Evolutionary conservation across 805 yeast species (phyloP).

Genomic region (Naumovozyma castellii): DNA sequence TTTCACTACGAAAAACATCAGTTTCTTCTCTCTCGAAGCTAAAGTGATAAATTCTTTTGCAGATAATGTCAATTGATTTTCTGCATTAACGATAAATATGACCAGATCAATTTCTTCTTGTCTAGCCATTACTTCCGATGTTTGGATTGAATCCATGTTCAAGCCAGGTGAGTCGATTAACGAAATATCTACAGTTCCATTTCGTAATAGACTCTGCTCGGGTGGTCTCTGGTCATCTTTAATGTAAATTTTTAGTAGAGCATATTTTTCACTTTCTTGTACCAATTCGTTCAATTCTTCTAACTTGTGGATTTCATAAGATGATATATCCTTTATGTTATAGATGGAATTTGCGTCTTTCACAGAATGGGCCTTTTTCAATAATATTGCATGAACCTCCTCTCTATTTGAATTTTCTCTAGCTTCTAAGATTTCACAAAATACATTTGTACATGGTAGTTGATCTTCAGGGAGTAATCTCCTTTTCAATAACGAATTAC

Average conservation of each 20-base stretch:
- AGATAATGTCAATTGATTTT: slow-evolving; percentile 87
- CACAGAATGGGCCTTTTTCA: slow-evolving; percentile 32
- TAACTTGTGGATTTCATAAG: slow-evolving; percentile 51
- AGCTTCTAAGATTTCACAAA: slow-evolving; percentile 88
- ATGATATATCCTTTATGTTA: slow-evolving; percentile 44
- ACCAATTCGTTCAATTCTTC: slow-evolving; percentile 60
- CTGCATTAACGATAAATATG: slow-evolving; percentile 92
- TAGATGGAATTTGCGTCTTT: slow-evolving; percentile 24
- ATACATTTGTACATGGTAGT: slow-evolving; percentile 94
- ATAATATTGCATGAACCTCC: slow-evolving; percentile 86
- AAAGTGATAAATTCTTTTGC: slow-evolving; percentile 88
- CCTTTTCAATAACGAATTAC: slow-evolving; percentile 77
- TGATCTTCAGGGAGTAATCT: slow-evolving; percentile 88
- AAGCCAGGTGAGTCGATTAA: slow-evolving; percentile 96
- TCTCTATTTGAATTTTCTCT: slow-evolving; percentile 64
- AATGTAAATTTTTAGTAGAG: slow-evolving; percentile 71
- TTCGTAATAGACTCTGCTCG: slow-evolving; percentile 62
- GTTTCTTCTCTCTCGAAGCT: slow-evolving; percentile 84
- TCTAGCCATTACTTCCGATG: slow-evolving; percentile 88
- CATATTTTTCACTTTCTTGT: slow-evolving; percentile 58
- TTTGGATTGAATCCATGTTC: slow-evolving; percentile 85
- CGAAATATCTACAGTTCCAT: slow-evolving; percentile 87
- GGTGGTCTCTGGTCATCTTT: slow-evolving; percentile 54
- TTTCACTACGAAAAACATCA: slow-evolving; percentile 90
- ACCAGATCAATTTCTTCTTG: slow-evolving; percentile 96